Base-by-base conservation (phyloP, 768 basidiomycete species). In the Suillus paluster region DNA sequence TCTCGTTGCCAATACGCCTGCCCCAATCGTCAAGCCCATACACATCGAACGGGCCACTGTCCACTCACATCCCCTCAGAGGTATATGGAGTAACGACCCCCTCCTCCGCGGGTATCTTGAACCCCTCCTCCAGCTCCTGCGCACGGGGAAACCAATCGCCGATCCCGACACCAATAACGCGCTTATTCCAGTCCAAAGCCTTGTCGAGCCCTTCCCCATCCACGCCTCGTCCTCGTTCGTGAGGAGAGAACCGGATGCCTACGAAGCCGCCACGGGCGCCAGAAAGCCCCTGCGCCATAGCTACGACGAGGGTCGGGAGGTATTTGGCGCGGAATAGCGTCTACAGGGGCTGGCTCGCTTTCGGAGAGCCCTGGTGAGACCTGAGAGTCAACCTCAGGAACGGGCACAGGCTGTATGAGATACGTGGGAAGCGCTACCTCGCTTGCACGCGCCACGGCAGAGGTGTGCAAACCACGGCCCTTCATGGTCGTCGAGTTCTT, bases 181-280 rank as follows among this genome's bases (percentile, higher is more conserved):
- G 70, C 63, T 73, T 75, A 2, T 75, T 71, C 53, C 21, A 34
- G 6, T 73, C 71, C 39, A 78, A 62, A 14, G 73, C 72, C 30
- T 70, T 60, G 42, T 66, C 77, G 27, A 80, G 64, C 12, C 74
- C 72, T 64, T 81, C 80, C 41, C 80, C 80, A 41, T 71, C 67
- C 57, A 79, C 67, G 0, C 74, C 77, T 12, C 79, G 69, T 0
- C 81, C 79, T 8, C 67, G 58, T 50, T 73, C 66, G 14, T 68
- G 63, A 14, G 70, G 38, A 14, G 46, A 60, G 63, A 79, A 74
- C 8, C 80, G 72, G 19, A 81, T 60, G 9, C 80, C 78, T 23
- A 78, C 56, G 44, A 78, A 61, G 0, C 81, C 81, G 36, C 80
- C 81, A 19, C 71, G 68, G 39, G 70, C 57, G 5, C 81, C 81